phyloP scores from a whole-genome alignment of 306 rosid species.

The Castanea sativa region DNA sequence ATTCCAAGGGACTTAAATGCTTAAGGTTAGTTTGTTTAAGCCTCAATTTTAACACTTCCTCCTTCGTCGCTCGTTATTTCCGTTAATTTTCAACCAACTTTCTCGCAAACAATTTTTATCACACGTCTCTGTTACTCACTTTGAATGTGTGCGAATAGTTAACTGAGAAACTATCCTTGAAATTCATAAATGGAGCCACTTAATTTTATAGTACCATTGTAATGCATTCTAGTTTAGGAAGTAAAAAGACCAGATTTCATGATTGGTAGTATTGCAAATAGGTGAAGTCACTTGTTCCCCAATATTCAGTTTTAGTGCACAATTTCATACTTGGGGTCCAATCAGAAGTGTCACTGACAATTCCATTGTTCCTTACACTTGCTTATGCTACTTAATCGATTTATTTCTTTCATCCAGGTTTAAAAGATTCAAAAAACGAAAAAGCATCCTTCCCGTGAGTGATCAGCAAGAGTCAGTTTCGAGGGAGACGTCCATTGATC shows the following conservation, averaged over 20 bases:
- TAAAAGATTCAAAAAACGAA: not conserved
- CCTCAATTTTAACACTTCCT: not conserved
- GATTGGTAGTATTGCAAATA: not conserved
- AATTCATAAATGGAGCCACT: too few species aligned
- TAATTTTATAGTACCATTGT: too few species aligned
- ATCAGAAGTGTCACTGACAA: not conserved
- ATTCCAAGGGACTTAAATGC: slow-evolving; percentile 31
- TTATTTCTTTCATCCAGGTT: slow-evolving; percentile 40
- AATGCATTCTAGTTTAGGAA: not conserved
- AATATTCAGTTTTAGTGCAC: too few species aligned
- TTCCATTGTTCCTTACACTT: slow-evolving; percentile 11
- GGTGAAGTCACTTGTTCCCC: not conserved
- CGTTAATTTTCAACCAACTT: too few species aligned
- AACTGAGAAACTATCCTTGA: too few species aligned
- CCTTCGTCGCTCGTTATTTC: not conserved
- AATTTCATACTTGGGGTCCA: not conserved
- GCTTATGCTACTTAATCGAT: not conserved
- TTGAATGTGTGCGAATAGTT: not conserved
- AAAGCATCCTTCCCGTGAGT: slow-evolving; percentile 11
- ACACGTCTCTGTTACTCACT: not conserved
- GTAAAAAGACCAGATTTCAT: not conserved
- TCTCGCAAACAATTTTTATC: not conserved
- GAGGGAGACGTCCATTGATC: slow-evolving; percentile 52
- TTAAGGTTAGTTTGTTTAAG: slow-evolving; percentile 54
- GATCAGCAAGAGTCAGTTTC: slow-evolving; percentile 17